Evolutionary conservation across 1,284 basidiomycete genomes (phyloP), one percentile per base, ranked within the genome.

Genomic region (Phlebopus sp.): DNA sequence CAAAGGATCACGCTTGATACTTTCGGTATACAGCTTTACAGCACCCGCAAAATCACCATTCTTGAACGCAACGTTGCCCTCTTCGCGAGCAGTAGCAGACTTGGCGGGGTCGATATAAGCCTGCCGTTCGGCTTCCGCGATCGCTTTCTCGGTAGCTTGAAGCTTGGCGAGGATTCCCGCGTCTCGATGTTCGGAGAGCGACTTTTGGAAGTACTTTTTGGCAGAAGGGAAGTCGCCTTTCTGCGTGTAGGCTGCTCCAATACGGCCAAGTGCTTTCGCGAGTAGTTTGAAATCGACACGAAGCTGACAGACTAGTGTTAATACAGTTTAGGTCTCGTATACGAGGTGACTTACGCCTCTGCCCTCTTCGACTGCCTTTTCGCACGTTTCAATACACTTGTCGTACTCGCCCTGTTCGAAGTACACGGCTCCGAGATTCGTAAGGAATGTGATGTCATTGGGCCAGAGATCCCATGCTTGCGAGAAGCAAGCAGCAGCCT

Each of bases 121-220:
- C 58, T 82, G 76, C 32, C 81, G 82, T 55, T 91, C 90, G 11
- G 74, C 76, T 52, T 97, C 95, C 9, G 76, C 77, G 66, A 92
- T 89, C 45, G 75, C 69, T 60, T 86, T 87, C 71, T 99, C 95
- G 3, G 82, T 76, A 5, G 87, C 88, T 46, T 90, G 89, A 36
- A 99, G 81, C 75, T 97, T 99, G 70, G 83, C 83, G 50, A 99
- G 82, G 53, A 96, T 78, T 59, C 96, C 90, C 13, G 97, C 89
- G 5, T 96, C 98, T 51, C 97, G 91, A 70, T 99, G 97, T 70
- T 99, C 97, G 4, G 94, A 90, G 43, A 99, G 79, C 7, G 92
- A 94, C 70, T 96, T 96, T 60, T 90, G 76, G 73, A 81, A 95
- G 75, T 81, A 93, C 68, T 91, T 93, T 78, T 95, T 86, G 11